Base-by-base conservation (phyloP, 2,329 filamentous ascomycete genomes). In the Monosporascus sp. region DNA sequence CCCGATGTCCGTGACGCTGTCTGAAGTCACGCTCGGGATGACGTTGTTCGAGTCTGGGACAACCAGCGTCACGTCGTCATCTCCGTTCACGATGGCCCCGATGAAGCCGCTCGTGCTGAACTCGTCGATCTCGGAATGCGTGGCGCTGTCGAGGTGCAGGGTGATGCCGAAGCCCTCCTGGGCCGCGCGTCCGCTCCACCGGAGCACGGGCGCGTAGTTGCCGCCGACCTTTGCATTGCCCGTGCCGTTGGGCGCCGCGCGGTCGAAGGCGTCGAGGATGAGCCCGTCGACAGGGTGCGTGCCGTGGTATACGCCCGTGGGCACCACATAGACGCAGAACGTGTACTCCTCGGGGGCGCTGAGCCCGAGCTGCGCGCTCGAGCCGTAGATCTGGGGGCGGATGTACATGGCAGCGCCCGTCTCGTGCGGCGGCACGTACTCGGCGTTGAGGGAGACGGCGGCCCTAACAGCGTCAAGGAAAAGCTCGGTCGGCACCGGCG, bases 31-130 rank as follows among this genome's bases (percentile, higher is more conserved):
- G 49, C 82, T 94, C 66, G 91, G 85, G 67, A 97, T 97, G 41
- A 95, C 89, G 64, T 86, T 91, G 65, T 85, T 86, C 65, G 88
- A 93, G 70, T 95, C 88, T 0, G 93, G 92, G n/a, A 94, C 86
- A 5, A 94, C 85, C 3, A 97, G 75, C 7, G 88, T 93, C 11
- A 88, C 76, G 31, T 80, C 72, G 5, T 76, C 74, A 5, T 76
- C 74, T 27, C 78, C 81, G 44, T 84, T 76, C 52, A 79, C 79
- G 60, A 81, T 78, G 6, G 89, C 87, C 3, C 91, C 94, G 59
- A 97, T 88, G 70, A 99, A 97, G 1, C 91, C 93, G 58, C 87
- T 92, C 0, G 94, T 97, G 61, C 88, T 94, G 69, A 97, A 99
- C 78, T 99, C 93, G 66, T 99, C 93, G 57, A 99, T 83, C 69